Base-by-base conservation (phyloP, 2,329 filamentous ascomycete species). In the Penicillium sp. region DNA sequence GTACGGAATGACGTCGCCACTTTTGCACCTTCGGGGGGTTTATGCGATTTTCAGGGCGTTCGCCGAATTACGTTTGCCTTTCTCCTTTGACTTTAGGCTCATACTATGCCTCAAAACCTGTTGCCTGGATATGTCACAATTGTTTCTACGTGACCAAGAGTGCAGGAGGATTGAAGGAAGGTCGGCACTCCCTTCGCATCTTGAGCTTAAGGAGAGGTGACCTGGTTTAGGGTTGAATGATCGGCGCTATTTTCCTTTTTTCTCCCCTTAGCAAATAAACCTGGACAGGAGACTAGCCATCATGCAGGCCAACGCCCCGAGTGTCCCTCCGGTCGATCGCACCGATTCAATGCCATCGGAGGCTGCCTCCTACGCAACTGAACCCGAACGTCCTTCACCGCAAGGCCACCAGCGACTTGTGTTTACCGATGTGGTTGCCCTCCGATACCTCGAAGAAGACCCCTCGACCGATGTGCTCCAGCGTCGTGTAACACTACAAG, bases 371-470 rank as follows among this genome's bases (percentile, higher is more conserved):
- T 59, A 62, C 51, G 43, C 54, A 17, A 63, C 61, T 45, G 58
- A 55, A 17, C 44, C 48, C 4, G 63, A 68, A 5, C 54, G 53
- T 10, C 57, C 62, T 23, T 53, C 63, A 13, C 49, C 59, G 21
- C 71, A 72, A 45, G 72, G 72, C 50, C 81, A 84, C 63, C 82
- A 84, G 68, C 81, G 80, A 65, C 82, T 88, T 66, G 85, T 89
- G 39, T 81, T 89, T 61, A 83, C 86, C 42, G 87, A 90, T 71
- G 82, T 84, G 39, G 81, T 89, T 39, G 87, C 86, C 15, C 86
- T 89, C 64, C 82, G 77, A 60, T 96, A 93, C 70, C 85, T 99
- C 23, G 90, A 96, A 78, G 90, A 96, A 71, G 94, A 97, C 63
- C 81, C 86, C 1, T 85, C 84, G 6, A 92, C 91, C 4, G 82